Percentiles rank a stretch among this genome's conserved stretches.
phyloP scores from a whole-genome alignment of 2,329 filamentous ascomycete species.

The Berkeleyomyces basicola region DNA sequence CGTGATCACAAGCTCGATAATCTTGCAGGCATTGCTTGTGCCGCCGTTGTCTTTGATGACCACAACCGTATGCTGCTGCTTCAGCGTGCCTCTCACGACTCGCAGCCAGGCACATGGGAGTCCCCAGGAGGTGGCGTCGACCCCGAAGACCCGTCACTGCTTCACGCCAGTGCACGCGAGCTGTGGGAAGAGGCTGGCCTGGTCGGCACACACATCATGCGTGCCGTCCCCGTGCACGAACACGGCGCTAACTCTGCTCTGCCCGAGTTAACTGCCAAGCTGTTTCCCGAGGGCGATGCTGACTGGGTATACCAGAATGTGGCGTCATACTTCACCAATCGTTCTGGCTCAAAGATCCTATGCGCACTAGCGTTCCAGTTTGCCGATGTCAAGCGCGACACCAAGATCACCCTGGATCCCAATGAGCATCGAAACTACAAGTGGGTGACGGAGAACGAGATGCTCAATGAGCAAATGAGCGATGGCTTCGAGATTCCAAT shows the following conservation, averaged over 20 bases:
- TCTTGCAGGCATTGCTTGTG: constrained; percentile 20
- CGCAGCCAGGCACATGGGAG: constrained; percentile 31
- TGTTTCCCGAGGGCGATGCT: constrained; percentile 3
- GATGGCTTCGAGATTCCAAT: constrained; percentile 20
- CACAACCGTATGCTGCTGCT: constrained; percentile 26
- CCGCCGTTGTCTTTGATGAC: constrained; percentile 23
- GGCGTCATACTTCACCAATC: constrained; percentile 20
- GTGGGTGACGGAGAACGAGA: constrained; percentile 26
- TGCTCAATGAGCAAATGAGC: constrained; percentile 17
- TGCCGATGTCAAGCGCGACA: constrained; percentile 17
- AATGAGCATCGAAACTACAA: constrained; percentile 26
- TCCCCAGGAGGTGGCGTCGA: constrained; percentile 33
- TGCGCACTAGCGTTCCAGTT: constrained; percentile 24
- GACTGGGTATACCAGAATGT: constrained; percentile 5
- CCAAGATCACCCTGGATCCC: constrained; percentile 22
- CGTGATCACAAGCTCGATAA: constrained; percentile 9
- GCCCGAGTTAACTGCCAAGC: neutral
- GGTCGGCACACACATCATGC: constrained; percentile 18
- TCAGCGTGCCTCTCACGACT: constrained; percentile 29
- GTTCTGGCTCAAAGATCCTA: constrained; percentile 19
- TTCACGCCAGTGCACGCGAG: constrained; percentile 30
- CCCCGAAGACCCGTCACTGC: constrained; percentile 24
- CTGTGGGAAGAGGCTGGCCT: constrained; percentile 32
- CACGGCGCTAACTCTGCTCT: constrained; percentile 11
- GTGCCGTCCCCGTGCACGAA: constrained; percentile 19